Evolutionary conservation across 805 yeast species (phyloP), one percentile per base, ranked within the genome.

Genomic region (Saturnispora zaruensis): DNA sequence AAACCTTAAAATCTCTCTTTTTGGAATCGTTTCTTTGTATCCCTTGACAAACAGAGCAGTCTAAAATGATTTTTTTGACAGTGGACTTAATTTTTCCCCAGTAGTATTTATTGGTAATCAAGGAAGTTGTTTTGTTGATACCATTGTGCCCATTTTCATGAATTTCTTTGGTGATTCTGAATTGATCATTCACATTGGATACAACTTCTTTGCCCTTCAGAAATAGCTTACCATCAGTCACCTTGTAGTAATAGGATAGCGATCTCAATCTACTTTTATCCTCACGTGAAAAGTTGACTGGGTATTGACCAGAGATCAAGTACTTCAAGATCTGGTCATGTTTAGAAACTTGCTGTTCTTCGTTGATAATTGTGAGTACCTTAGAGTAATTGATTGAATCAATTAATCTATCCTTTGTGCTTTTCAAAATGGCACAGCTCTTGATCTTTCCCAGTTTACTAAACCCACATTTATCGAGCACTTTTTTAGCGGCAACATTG

Each of bases 41-140:
- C 11, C 79, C 82, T 36, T 83, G 71, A 64, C 98, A 91, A 46
- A 79, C 83, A 2, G 74, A 71, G 64, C 98, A 93, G 52, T 80
- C 77, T 49, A 82, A 73, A 48, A 90, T 81, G 1, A 87, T 91
- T 28, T 80, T 78, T 1, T 85, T 81, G 1, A 87, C 96, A 0
- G 96, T 87, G 50, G 80, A 88, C 66, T 93, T 90, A 55, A 91
- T 85, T 46, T 95, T 77, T 1, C 88, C 78, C 97, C 98, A 91
- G 64, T 88, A 95, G 58, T 85, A 91, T 57, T 78, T 77, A 54
- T 85, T 93, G 1, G 90, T 78, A 16, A 93, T 78, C 16, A 76
- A 68, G 0, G 91, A 70, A 0, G 96, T 89, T 2, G 95, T 82
- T 60, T 83, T 87, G 67, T 91, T 91, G 54, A 91, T 88, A 9